phyloP scores from a whole-genome alignment of 352 stramenopile genomes.

The Phytopythium ostracodes region DNA sequence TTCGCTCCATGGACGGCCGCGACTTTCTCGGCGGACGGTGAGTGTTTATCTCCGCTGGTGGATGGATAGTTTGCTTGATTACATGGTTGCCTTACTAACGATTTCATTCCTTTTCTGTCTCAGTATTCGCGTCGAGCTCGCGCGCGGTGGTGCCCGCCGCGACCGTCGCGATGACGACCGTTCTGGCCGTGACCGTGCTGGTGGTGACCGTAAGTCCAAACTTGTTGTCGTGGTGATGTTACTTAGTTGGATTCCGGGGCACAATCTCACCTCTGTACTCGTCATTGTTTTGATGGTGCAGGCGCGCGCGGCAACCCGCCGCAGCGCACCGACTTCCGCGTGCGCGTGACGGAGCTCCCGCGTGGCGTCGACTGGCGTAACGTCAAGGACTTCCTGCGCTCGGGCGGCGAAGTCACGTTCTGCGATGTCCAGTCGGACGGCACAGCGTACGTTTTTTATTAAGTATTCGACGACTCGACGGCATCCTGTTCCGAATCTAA shows the following conservation, averaged over 20 bases:
- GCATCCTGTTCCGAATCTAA: conserved; percentile 3
- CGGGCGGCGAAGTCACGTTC: conserved; percentile 81
- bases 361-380: conserved; percentile 82
- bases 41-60: not conserved
- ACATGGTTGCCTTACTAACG: not conserved
- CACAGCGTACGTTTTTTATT: conserved; percentile 71
- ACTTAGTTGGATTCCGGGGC: not conserved
- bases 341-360: conserved; percentile 74
- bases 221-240: not conserved
- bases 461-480: too few species aligned
- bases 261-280: not conserved
- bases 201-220: conserved; percentile 45
- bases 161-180: conserved; percentile 35
- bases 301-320: conserved; percentile 52
- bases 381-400: conserved; percentile 85
- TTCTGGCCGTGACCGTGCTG: conserved; percentile 35
- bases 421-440: conserved; percentile 81
- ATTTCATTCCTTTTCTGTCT: conserved; percentile 3
- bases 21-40: conserved; percentile 85
- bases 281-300: not conserved
- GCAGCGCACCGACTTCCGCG: conserved; percentile 70
- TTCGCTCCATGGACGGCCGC: conserved; percentile 81
- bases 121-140: conserved; percentile 80
- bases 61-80: not conserved
- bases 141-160: conserved; percentile 67